Conservation (phyloP, 192 early-diverging fungal genomes). For the Podila clonocystis region DNA sequence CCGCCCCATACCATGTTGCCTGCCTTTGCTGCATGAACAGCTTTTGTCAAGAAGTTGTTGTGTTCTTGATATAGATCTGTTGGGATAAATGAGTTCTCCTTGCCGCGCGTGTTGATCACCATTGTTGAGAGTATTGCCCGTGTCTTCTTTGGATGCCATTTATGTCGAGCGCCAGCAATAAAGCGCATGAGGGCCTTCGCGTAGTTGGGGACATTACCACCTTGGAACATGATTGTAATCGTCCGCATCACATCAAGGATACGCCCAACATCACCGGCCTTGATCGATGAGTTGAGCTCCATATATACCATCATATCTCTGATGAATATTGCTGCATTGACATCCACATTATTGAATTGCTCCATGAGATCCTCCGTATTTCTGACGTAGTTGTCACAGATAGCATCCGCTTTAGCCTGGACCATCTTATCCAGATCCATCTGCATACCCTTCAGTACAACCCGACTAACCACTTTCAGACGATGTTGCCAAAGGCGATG, state of each 20-base stretch:
- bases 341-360: background rate
- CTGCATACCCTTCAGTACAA: too few species aligned
- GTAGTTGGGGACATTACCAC: background rate
- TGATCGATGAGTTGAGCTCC: conserved; percentile 4
- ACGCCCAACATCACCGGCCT: conserved; percentile 6
- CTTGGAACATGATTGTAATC: conserved; percentile 11
- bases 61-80: conserved; percentile 8
- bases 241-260: background rate
- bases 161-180: background rate
- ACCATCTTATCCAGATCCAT: too few species aligned
- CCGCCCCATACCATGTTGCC: background rate
- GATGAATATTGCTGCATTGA: conserved; percentile 1
- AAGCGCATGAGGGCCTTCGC: background rate
- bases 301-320: conserved; percentile 5
- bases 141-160: background rate
- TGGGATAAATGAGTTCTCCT: background rate
- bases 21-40: background rate
- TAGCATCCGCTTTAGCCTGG: too few species aligned
- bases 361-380: background rate
- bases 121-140: background rate
- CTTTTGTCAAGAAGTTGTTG: conserved; percentile 4
- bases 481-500: too few species aligned
- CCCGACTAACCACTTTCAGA: too few species aligned
- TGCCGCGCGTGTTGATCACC: conserved; percentile 1
- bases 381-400: too few species aligned